Evolutionary conservation across 1,284 basidiomycete species (phyloP), one percentile per base, ranked within the genome.

Genomic region (Moesziomyces aphidis): DNA sequence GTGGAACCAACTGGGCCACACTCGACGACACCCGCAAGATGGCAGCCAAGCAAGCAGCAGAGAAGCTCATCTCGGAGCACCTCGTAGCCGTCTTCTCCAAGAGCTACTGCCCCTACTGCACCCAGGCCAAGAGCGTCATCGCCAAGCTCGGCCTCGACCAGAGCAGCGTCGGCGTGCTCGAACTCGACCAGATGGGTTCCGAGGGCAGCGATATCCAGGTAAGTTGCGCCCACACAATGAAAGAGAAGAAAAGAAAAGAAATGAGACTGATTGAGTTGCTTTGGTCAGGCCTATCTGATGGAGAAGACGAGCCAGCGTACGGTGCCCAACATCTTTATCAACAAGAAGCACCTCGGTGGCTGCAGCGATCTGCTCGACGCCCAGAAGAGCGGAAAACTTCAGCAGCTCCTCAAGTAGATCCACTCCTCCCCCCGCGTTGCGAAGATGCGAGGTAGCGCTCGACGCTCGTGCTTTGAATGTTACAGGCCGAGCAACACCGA

Each of bases 281-380:
- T 42, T 10, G 11, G 13, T 17, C 77, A 86, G 79, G 75, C 73
- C 45, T 86, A 86, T 73, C 78, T 86, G 31, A 72, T 64, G 23
- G 74, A 83, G 19, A 86, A 86, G 82, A 86, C 86, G 1, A 83
- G 80, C 9, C 86, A 87, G 79, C 61, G 84, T 4, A 86, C 86
- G 3, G 86, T 87, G 8, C 86, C 86, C 31, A 85, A 83, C 70
- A 83, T 87, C 71, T 87, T 85, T 61, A 85, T 87, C 72, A 81
- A 80, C 50, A 76, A 83, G 44, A 79, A 83, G 34, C 81, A 84
- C 59, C 70, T 86, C 50, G 86, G 86, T 50, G 86, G 85, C 43
- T 79, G 76, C 64, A 72, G 73, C 55, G 78, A 83, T 54, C 53
- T 85, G 6, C 34, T 77, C 21, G 69, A 73, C 24, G 72, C 76